Conservation (phyloP, 1,284 basidiomycete genomes). For the Amylostereum areolatum region DNA sequence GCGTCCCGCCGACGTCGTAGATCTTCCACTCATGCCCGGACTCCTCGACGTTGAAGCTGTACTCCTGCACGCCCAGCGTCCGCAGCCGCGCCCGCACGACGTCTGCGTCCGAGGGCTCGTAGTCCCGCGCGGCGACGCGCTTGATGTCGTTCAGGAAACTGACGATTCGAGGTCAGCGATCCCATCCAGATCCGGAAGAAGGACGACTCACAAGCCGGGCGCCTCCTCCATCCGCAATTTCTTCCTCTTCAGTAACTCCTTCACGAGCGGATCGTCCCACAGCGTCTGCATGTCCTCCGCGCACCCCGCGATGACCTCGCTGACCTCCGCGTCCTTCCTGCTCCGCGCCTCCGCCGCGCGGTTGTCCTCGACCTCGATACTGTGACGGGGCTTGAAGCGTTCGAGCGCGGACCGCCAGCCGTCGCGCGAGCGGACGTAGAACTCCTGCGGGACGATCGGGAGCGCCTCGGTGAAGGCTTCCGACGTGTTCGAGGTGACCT, state of each 20-base stretch:
- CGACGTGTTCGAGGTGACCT: slow-evolving; percentile 8
- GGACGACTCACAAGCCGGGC: slow-evolving; percentile 56
- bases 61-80: slow-evolving; percentile 71
- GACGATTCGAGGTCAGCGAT: neutral
- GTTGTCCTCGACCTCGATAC: slow-evolving; percentile 6
- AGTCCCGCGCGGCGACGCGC: slow-evolving; percentile 47
- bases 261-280: slow-evolving; percentile 53
- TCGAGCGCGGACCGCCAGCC: slow-evolving; percentile 58
- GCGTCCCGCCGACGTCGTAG: slow-evolving; percentile 70
- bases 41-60: slow-evolving; percentile 59
- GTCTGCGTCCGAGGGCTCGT: slow-evolving; percentile 59
- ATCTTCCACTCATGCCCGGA: slow-evolving; percentile 57
- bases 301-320: slow-evolving; percentile 47
- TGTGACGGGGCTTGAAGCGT: slow-evolving; percentile 29
- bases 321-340: slow-evolving; percentile 35
- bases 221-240: slow-evolving; percentile 47
- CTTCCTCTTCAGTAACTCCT: slow-evolving; percentile 41
- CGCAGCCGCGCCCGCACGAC: slow-evolving; percentile 60
- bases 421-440: slow-evolving; percentile 51
- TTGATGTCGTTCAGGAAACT: slow-evolving; percentile 63
- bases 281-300: slow-evolving; percentile 55
- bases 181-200: neutral
- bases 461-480: slow-evolving; percentile 13
- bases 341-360: slow-evolving; percentile 17
- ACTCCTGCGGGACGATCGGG: slow-evolving; percentile 33